phyloP scores from a whole-genome alignment of 2,329 filamentous ascomycete genomes.

The Corynespora cassiicola region DNA sequence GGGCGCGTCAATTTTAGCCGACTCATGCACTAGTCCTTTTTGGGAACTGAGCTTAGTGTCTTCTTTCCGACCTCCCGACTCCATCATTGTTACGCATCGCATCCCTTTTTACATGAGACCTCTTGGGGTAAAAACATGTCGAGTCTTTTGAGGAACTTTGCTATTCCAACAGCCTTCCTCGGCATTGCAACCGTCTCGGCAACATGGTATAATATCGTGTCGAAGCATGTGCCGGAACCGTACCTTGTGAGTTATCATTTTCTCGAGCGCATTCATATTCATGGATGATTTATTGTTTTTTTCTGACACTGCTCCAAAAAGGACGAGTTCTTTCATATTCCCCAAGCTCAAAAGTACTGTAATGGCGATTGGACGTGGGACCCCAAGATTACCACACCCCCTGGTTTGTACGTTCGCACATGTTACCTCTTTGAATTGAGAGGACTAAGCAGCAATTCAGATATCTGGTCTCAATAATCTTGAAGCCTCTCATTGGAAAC shows the following conservation, averaged over 20 bases:
- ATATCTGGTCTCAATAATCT: slow-evolving; percentile 50
- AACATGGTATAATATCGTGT: slow-evolving; percentile 48
- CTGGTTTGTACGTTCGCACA: slow-evolving; percentile 67
- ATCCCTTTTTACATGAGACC: too few relatives aligned
- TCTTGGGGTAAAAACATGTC: slow-evolving; percentile 21
- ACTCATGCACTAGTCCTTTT: too few relatives aligned
- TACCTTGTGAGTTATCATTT: slow-evolving; percentile 59
- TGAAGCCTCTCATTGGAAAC: slow-evolving; percentile 43
- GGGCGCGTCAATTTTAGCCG: too few relatives aligned
- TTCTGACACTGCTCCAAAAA: slow-evolving; percentile 44
- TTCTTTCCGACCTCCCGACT: too few relatives aligned
- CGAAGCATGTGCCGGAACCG: slow-evolving; percentile 59
- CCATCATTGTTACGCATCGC: too few relatives aligned
- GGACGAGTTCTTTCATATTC: slow-evolving; percentile 90
- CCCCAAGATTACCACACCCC: slow-evolving; percentile 95
- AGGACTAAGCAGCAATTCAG: slow-evolving; percentile 41
- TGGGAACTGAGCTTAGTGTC: too few relatives aligned
- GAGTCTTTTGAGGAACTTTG: slow-evolving; percentile 27
- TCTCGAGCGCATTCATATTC: background rate
- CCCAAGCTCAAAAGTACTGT: slow-evolving; percentile 90
- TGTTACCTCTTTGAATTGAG: background rate
- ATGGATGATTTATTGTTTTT: background rate
- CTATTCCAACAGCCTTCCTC: slow-evolving; percentile 26
- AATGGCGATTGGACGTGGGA: slow-evolving; percentile 78
- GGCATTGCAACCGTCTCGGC: slow-evolving; percentile 25